Base-by-base conservation (phyloP, 1,284 basidiomycete genomes). In the Austropuccinia psidii region DNA sequence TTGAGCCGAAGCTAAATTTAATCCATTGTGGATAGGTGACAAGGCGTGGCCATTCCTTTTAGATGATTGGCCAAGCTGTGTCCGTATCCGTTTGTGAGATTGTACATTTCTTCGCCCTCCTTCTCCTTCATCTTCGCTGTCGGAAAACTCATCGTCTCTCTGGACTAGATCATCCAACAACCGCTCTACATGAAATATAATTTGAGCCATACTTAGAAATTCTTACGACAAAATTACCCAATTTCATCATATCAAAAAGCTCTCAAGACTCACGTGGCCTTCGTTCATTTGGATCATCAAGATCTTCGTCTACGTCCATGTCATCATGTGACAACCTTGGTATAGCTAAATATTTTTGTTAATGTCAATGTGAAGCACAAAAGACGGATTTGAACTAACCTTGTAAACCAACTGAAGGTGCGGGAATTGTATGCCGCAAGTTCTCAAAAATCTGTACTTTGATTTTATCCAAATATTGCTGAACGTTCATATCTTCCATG, bases 401-500 rank as follows among this genome's bases (percentile, higher is more conserved):
- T 78, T 87, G 84, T 87, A 93, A 89, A 77, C 93, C 93, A 6
- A 95, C 89, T 79, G 92, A 89, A 0, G 93, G 94, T 15, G 93
- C 92, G 0, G 90, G 90, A 7, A 89, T 89, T 69, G 88, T 86
- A 76, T 90, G 87, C 75, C 91, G 84, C 76, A 98, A 81, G 77
- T 95, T 90, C 78, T 98, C 93, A 81, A 98, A 87, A 4, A 97
- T 91, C 64, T 94, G 91, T 70, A 87, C 86, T 81, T 91, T 93
- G 76, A 98, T 88, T 75, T 95, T 91, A 69, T 96, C 90, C 61
- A 98, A 84, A 80, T 98, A 99, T 77, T 90, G 90, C 9, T 87
- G 87, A 1, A 91, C 91, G 80, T 99, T 99, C 83, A 95, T 84
- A 79, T 99, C 94, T 77, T 97, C 93, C 79, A 93, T 91, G 80